Conservation (phyloP, 176 grass and related monocot genomes). For the Carex kokanica region DNA sequence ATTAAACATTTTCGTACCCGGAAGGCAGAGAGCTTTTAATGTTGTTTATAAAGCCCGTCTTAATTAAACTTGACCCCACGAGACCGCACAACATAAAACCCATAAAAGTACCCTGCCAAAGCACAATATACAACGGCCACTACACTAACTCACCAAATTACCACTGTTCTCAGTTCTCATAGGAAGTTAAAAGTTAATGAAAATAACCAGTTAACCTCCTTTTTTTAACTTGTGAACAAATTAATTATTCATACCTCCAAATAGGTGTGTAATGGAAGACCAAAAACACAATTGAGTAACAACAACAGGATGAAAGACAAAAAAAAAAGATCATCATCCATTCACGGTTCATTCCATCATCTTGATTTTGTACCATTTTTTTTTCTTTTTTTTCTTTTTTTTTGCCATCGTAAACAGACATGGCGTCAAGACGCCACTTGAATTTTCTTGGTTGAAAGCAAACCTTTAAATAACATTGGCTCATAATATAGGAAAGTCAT, state of each 20-base stretch:
- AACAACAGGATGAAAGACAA: neutral
- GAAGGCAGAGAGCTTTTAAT: neutral
- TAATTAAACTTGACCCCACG: neutral
- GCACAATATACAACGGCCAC: neutral
- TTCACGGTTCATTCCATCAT: neutral
- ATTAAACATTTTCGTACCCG: neutral
- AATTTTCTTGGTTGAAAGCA: neutral
- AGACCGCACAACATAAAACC: neutral
- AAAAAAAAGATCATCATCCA: neutral
- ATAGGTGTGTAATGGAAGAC: neutral
- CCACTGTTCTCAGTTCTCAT: neutral
- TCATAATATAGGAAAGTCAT: slow-evolving; percentile 1
- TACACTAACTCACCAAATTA: neutral
- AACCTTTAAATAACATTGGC: neutral
- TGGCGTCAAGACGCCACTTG: neutral
- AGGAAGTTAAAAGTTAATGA: neutral
- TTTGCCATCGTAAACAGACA: neutral
- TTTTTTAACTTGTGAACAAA: neutral
- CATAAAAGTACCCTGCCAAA: neutral
- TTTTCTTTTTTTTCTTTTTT: too few relatives aligned
- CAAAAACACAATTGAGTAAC: neutral
- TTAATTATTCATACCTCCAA: neutral
- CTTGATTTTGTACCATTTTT: neutral
- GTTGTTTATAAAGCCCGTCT: neutral
- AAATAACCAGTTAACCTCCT: neutral